A percentile compares a stretch with the other conserved stretches of the same genome.
phyloP scores from a whole-genome alignment of 2,329 filamentous ascomycete species.

The Hawksworthiomyces lignivorus region DNA sequence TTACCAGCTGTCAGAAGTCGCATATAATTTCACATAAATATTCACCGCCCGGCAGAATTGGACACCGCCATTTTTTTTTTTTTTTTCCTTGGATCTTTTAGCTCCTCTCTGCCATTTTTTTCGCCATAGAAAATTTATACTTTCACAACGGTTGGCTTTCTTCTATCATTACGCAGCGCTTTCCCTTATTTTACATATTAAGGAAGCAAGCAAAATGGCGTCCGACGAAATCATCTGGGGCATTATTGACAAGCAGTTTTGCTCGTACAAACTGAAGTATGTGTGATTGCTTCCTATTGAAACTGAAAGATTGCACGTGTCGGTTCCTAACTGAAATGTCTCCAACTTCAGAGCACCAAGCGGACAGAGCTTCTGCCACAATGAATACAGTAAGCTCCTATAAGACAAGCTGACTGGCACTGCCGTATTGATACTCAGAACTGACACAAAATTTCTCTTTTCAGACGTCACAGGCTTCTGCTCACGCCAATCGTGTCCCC shows the following conservation, averaged over 20 bases:
- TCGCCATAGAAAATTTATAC: background rate
- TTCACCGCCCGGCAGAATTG: too few species aligned
- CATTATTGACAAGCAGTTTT: slow-evolving; percentile 92
- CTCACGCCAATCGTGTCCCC: slow-evolving; percentile 71
- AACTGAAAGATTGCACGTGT: too few species aligned
- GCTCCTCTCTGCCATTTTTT: background rate
- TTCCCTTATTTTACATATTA: too few species aligned
- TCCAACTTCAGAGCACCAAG: slow-evolving; percentile 47
- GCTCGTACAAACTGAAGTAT: slow-evolving; percentile 88
- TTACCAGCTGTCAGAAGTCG: too few species aligned
- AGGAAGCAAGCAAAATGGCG: slow-evolving; percentile 47
- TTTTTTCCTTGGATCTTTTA: too few species aligned
- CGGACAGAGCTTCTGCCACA: slow-evolving; percentile 88
- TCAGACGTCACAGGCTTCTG: slow-evolving; percentile 32
- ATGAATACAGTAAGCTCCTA: slow-evolving; percentile 71
- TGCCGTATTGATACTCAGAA: too few species aligned
- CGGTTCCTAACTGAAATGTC: too few species aligned
- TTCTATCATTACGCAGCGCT: too few species aligned
- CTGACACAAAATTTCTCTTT: too few species aligned
- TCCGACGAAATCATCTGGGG: slow-evolving; percentile 98
- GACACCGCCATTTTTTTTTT: too few species aligned
- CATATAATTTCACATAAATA: too few species aligned
- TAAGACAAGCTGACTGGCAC: too few species aligned
- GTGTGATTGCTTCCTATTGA: slow-evolving; percentile 19
- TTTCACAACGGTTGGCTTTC: background rate